phyloP scores from a whole-genome alignment of 148 eudicot genomes.

The Chenopodium berlandieri region DNA sequence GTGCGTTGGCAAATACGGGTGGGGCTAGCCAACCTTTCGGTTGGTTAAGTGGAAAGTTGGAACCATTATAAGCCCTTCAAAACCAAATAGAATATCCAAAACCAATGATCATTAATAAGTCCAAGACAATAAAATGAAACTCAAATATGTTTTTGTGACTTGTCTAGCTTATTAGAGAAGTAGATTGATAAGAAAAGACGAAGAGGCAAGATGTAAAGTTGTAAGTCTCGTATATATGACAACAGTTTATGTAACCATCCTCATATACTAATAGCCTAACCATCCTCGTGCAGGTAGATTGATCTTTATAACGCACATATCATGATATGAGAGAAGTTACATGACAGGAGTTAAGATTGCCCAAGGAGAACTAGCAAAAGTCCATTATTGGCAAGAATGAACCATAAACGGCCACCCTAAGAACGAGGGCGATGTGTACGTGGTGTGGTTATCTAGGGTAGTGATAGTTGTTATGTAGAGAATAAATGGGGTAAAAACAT shows the following conservation, averaged over 20 bases:
- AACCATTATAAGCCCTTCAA: no score
- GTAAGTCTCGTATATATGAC: neutral
- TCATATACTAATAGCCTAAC: neutral
- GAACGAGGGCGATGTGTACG: neutral
- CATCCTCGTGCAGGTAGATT: neutral
- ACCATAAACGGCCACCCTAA: neutral
- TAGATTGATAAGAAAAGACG: neutral
- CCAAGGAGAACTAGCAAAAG: neutral
- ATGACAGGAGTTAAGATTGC: neutral
- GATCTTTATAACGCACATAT: neutral
- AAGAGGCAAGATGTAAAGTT: neutral
- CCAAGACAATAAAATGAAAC: no score
- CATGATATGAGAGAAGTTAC: no score
- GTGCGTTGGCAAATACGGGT: no score
- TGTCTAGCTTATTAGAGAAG: neutral
- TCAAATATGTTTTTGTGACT: no score
- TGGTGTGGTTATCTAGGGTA: no score
- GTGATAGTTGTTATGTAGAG: no score
- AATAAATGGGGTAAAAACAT: no score
- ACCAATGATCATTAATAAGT: no score
- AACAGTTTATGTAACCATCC: neutral
- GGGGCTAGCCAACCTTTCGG: no score
- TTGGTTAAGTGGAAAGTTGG: no score
- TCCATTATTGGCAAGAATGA: neutral
- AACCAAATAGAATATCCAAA: no score